phyloP scores from a whole-genome alignment of 345 rosid species.

The Populus nigra region DNA sequence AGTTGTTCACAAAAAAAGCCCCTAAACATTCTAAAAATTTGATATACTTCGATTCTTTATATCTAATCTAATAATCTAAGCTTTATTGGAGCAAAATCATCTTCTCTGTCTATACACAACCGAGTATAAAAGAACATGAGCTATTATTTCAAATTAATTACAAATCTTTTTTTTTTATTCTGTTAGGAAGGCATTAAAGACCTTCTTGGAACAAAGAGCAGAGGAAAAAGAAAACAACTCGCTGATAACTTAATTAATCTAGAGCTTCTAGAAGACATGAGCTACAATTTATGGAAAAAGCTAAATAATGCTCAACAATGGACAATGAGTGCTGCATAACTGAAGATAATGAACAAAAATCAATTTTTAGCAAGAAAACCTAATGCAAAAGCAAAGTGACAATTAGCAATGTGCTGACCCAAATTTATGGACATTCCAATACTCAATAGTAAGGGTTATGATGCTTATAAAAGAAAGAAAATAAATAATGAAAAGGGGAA shows the following conservation, averaged over 20 bases:
- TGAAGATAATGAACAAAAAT: background rate
- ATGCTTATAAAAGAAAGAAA: background rate
- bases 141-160: background rate
- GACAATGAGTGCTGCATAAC: background rate
- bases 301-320: background rate
- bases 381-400: background rate
- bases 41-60: background rate
- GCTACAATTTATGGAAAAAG: background rate
- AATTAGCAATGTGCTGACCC: background rate
- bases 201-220: background rate
- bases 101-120: background rate
- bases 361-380: background rate
- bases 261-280: background rate
- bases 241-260: background rate
- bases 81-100: background rate
- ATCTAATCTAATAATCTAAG: background rate
- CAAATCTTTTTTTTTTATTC: background rate
- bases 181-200: background rate
- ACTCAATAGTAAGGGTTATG: background rate
- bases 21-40: background rate
- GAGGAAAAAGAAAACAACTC: background rate
- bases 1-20: background rate
- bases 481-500: background rate
- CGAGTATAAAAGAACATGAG: background rate
- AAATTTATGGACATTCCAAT: background rate